phyloP scores from a whole-genome alignment of 768 basidiomycete species.

The Lyophyllum decastes region DNA sequence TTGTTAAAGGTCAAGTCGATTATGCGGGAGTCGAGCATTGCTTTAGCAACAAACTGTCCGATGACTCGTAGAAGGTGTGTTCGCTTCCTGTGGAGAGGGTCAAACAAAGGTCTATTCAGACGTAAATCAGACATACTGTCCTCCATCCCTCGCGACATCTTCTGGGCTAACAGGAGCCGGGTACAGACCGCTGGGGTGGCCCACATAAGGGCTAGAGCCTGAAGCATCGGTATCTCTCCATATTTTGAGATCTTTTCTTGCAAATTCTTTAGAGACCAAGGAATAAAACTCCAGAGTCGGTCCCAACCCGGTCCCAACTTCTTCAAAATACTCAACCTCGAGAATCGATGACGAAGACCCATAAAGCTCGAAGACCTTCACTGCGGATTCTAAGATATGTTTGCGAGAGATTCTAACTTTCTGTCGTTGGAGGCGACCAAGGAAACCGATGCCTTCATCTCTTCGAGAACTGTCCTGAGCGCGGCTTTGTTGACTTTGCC shows the following conservation, averaged over 20 bases:
- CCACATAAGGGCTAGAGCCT: slow-evolving; percentile 69
- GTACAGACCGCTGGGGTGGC: slow-evolving; percentile 84
- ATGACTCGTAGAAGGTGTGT: slow-evolving; percentile 87
- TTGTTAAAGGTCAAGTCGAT: slow-evolving; percentile 96
- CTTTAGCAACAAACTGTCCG: slow-evolving; percentile 96
- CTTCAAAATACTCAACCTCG: slow-evolving; percentile 98
- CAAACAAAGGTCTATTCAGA: background rate
- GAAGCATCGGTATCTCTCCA: slow-evolving; percentile 86
- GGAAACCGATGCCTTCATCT: slow-evolving; percentile 89
- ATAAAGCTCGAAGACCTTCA: slow-evolving; percentile 96
- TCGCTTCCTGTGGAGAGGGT: slow-evolving; percentile 57
- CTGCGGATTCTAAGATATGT: slow-evolving; percentile 92
- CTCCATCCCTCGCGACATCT: slow-evolving; percentile 71
- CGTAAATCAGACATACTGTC: slow-evolving; percentile 53
- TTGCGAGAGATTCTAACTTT: slow-evolving; percentile 96
- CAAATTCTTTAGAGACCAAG: slow-evolving; percentile 95
- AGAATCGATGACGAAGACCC: slow-evolving; percentile 92
- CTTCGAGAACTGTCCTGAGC: slow-evolving; percentile 78
- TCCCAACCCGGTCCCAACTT: slow-evolving; percentile 96
- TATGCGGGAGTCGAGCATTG: slow-evolving; percentile 95
- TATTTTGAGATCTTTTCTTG: slow-evolving; percentile 80
- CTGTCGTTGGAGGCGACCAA: slow-evolving; percentile 90
- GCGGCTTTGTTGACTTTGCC: slow-evolving; percentile 86
- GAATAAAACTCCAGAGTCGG: slow-evolving; percentile 99
- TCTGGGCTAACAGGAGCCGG: slow-evolving; percentile 79